Conservation (phyloP, 441 rosid genomes). For the Eruca vesicaria region DNA sequence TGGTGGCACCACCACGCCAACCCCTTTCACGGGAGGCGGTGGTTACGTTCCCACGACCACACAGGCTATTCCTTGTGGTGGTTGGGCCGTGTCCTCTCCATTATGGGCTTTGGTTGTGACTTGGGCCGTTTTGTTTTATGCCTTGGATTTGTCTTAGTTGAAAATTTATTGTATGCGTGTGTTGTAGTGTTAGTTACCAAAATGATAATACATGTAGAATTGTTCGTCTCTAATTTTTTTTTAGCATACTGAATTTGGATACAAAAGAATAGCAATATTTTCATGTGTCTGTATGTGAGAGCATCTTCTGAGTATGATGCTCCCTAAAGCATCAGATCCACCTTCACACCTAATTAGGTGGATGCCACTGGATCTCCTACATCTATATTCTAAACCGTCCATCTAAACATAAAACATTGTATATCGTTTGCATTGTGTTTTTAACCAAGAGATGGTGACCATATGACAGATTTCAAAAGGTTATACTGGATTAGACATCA, state of each 20-base stretch:
- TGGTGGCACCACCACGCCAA: conserved; percentile 16
- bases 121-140: conserved; percentile 20
- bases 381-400: conserved; percentile 30
- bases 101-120: conserved; percentile 5
- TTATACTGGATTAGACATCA: neutral
- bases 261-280: neutral
- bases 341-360: conserved; percentile 27
- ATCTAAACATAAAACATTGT: conserved; percentile 9
- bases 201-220: neutral
- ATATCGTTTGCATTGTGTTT: conserved; percentile 16
- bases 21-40: conserved; percentile 18
- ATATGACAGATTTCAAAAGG: neutral
- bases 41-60: conserved; percentile 27
- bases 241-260: neutral
- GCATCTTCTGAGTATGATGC: neutral
- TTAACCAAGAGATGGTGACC: neutral
- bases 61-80: conserved; percentile 27
- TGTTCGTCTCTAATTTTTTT: neutral
- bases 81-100: conserved; percentile 19
- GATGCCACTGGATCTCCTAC: conserved; percentile 12
- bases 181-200: neutral
- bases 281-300: conserved; percentile 6
- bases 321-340: conserved; percentile 9
- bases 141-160: conserved; percentile 11
- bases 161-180: neutral